Evolutionary conservation across 441 rosid genomes (phyloP), one percentile per base, ranked within the genome.

Genomic region (Lagerstroemia fauriei): DNA sequence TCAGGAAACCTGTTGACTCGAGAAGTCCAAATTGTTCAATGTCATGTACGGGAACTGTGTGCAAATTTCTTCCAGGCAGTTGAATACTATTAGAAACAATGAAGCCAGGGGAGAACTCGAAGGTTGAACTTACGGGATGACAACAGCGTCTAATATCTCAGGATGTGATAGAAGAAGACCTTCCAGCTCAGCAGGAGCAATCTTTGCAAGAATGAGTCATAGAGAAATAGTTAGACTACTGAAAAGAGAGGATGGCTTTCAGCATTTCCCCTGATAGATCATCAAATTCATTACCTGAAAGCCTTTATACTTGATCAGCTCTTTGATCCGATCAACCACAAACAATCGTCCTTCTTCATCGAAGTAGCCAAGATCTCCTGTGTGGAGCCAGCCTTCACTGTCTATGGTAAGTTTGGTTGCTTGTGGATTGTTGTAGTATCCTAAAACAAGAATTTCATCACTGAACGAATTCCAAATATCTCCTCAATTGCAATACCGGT

Each of bases 141-240:
- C 98, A 29, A 86, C 96, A 78, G 95, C 96, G 82, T 95, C 98
- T 78, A 91, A 84, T 85, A 96, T 90, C 77, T 91, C 90, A 11
- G 96, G 91, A 84, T 95, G 98, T 59, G 99, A 91, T 83, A 95
- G 92, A 81, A 96, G 97, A n/a, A 96, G 88, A 69, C 93, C 99
- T 91, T 96, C 98, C 76, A 96, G 92, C 87, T 96, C 98, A 31
- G 98, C 99, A 47, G 99, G 99, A 71, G 99, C 99, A 87, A 96
- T 92, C 98, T 96, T 13, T 65, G 69, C 73, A 17, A 14, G 63
- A 22, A 34, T 24, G 34, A 69, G 34, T 32, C 41, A 69, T 46
- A 69, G 31, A 14, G 34, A 29, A 47, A 73, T 8, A 32, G 56
- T 46, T 12, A 41, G 75, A 65, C n/a, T n/a, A 51, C 24, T 50